Evolutionary conservation across 108 stramenopile species (phyloP).

Genomic region (Stephanodiscus minutulus): DNA sequence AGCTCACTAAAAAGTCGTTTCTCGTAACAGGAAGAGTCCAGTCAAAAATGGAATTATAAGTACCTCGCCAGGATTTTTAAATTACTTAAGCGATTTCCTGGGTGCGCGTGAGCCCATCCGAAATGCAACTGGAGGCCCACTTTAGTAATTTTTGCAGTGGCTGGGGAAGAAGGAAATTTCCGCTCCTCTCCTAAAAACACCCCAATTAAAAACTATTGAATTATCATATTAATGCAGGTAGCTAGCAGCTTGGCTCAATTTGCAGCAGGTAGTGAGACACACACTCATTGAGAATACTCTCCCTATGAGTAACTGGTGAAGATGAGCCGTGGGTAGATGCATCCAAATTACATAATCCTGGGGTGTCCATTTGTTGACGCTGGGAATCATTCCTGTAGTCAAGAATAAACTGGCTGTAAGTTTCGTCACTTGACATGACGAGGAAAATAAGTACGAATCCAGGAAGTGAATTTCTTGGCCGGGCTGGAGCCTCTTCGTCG

Average conservation of each 20-base stretch:
- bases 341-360: not conserved
- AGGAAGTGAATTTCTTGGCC: not conserved
- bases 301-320: not conserved
- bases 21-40: no score
- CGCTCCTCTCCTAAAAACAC: no score
- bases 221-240: not conserved
- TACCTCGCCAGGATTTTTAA: no score
- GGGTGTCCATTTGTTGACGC: not conserved
- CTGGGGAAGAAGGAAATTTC: no score
- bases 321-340: not conserved
- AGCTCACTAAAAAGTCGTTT: no score
- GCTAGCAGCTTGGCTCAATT: slow-evolving; percentile 21
- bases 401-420: slow-evolving; percentile 1
- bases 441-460: slow-evolving; percentile 1
- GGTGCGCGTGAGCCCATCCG: no score
- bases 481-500: slow-evolving; percentile 12
- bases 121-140: no score
- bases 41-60: no score
- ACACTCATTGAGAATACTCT: not conserved
- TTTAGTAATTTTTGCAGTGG: no score
- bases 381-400: not conserved
- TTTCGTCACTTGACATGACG: not conserved
- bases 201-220: not conserved
- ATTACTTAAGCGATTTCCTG: no score
- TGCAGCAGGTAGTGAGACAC: slow-evolving; percentile 29